phyloP scores from a whole-genome alignment of 257 asterid genomes.

The Gynochthodes officinalis region DNA sequence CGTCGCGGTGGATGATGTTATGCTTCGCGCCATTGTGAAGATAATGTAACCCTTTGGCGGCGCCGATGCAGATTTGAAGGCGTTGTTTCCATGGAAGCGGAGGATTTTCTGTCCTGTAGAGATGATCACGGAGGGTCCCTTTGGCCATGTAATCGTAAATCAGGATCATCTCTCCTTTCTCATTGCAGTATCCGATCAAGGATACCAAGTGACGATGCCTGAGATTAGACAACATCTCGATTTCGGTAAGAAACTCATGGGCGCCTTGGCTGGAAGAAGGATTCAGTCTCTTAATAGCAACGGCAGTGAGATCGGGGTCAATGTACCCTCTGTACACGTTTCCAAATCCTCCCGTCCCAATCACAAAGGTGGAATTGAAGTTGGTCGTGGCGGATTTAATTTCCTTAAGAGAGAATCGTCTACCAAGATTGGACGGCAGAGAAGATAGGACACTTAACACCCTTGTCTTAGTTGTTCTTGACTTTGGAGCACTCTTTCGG shows the following conservation, averaged over 20 bases:
- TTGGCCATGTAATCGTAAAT: slow-evolving; percentile 66
- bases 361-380: slow-evolving; percentile 34
- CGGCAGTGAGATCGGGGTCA: slow-evolving; percentile 30
- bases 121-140: slow-evolving; percentile 55
- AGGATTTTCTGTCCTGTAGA: slow-evolving; percentile 35
- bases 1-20: slow-evolving; percentile 61
- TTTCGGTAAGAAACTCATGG: slow-evolving; percentile 60
- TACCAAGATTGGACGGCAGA: slow-evolving; percentile 32
- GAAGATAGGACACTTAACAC: slow-evolving; percentile 23
- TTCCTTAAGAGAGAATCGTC: slow-evolving; percentile 46
- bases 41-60: slow-evolving; percentile 59
- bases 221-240: slow-evolving; percentile 53
- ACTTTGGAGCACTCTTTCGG: slow-evolving; percentile 18
- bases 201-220: slow-evolving; percentile 63
- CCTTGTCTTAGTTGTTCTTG: slow-evolving; percentile 28
- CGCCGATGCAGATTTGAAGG: slow-evolving; percentile 54
- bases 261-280: slow-evolving; percentile 51
- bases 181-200: slow-evolving; percentile 60
- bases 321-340: slow-evolving; percentile 52
- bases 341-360: slow-evolving; percentile 63
- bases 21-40: slow-evolving; percentile 54
- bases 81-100: slow-evolving; percentile 53
- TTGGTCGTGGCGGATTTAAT: slow-evolving; percentile 38
- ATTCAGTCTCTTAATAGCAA: slow-evolving; percentile 49
- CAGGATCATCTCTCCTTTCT: slow-evolving; percentile 58